Conservation (phyloP, 2,329 filamentous ascomycete genomes). For the Teratosphaeria viscida region DNA sequence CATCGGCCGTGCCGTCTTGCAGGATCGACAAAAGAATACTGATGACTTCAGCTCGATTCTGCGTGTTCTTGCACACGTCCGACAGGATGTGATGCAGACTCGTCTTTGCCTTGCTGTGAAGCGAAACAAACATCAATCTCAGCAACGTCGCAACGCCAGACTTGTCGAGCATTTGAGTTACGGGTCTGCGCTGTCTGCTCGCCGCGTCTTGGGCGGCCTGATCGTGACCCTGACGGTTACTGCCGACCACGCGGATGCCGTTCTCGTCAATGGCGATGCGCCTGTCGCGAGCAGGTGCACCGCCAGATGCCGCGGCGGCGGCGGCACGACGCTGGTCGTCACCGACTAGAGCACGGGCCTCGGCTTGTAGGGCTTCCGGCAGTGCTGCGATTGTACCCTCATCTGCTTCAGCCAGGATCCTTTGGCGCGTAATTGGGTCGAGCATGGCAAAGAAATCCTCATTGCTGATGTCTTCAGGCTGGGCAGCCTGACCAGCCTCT, state of each 20-base stretch:
- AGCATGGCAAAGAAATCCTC: constrained; percentile 88
- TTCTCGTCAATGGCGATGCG: constrained; percentile 1
- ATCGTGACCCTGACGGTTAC: constrained; percentile 21
- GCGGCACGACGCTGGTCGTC: constrained; percentile 25
- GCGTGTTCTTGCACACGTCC: constrained; percentile 91
- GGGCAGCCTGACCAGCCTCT: constrained; percentile 38
- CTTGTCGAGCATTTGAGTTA: constrained; percentile 96
- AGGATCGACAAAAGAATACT: constrained; percentile 86
- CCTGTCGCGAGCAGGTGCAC: neutral
- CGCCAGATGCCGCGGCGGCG: constrained; percentile 3
- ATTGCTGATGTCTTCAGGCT: constrained; percentile 72
- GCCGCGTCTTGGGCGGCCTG: constrained; percentile 21
- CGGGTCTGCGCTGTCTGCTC: constrained; percentile 57
- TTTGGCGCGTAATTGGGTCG: constrained; percentile 70
- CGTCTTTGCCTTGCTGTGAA: constrained; percentile 74
- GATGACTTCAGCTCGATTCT: constrained; percentile 87
- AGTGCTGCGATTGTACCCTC: constrained; percentile 76
- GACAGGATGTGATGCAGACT: constrained; percentile 80
- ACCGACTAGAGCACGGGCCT: constrained; percentile 64
- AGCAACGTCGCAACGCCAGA: constrained; percentile 89
- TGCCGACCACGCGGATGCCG: constrained; percentile 6
- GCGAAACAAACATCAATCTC: constrained; percentile 95
- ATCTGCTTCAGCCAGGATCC: constrained; percentile 84
- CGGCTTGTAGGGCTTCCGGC: constrained; percentile 73
- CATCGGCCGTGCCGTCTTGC: constrained; percentile 88